These are phyloP conservation scores for Penicillium glabrum DNA, from an alignment of 2,329 filamentous ascomycete species.

Conservation along the genomic window DNA sequence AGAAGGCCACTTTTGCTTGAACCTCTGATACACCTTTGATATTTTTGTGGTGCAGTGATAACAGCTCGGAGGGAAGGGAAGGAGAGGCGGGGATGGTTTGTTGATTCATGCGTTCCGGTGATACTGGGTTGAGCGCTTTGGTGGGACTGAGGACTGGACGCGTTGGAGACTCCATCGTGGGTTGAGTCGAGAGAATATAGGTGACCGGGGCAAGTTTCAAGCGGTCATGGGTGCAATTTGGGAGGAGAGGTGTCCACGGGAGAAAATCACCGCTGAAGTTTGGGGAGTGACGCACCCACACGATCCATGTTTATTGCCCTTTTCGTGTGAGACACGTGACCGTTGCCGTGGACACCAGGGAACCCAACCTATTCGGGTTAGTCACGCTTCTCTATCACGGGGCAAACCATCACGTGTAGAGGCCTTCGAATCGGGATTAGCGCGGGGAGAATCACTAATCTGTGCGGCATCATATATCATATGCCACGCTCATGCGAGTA, in stretches of 20 bases:
- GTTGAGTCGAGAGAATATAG: constrained; percentile 7
- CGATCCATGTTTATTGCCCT: constrained; percentile 30
- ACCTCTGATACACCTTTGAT: constrained; percentile 43
- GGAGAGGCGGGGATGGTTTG: constrained; percentile 44
- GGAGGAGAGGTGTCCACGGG: constrained; percentile 7
- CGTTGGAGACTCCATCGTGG: constrained; percentile 38
- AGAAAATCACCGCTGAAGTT: constrained; percentile 23
- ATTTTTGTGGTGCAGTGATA: constrained; percentile 37
- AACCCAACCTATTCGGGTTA: not conserved
- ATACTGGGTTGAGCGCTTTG: constrained; percentile 44
- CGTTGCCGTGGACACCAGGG: constrained; percentile 31
- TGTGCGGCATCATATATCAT: constrained; percentile 2
- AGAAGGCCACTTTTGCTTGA: constrained; percentile 49
- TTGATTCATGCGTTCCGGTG: constrained; percentile 52
- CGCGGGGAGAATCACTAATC: constrained; percentile 1
- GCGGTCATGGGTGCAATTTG: constrained; percentile 16
- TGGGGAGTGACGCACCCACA: constrained; percentile 31
- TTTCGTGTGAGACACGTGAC: constrained; percentile 28
- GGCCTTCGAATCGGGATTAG: constrained; percentile 8
- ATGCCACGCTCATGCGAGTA: constrained; percentile 2
- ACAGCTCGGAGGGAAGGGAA: constrained; percentile 36
- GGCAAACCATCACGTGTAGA: not conserved
- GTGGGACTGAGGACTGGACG: constrained; percentile 33
- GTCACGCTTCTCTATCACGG: not conserved
- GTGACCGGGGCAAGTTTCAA: constrained; percentile 9